A percentile compares a stretch with the other conserved stretches of the same genome.
These are phyloP conservation scores for Populus hybrid DNA, from an alignment of 441 rosid genomes.

Conservation along the genomic window DNA sequence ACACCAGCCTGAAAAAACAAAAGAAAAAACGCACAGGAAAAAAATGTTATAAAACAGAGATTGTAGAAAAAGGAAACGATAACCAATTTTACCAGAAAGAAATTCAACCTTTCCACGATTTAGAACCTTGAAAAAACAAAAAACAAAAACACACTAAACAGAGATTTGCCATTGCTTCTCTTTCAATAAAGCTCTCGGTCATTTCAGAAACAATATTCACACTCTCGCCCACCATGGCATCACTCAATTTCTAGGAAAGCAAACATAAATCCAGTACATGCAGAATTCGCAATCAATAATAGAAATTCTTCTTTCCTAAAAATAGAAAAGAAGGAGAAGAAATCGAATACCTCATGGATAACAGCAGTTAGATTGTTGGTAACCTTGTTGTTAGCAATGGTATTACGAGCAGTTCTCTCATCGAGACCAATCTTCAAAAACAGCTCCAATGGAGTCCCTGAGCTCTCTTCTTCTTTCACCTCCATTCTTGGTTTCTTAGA, in stretches of 20 bases:
- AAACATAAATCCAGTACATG: neutral
- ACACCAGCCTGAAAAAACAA: conserved; percentile 65
- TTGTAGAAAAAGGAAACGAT: neutral
- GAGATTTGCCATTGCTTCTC: neutral
- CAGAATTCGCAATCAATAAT: neutral
- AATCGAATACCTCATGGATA: conserved; percentile 61
- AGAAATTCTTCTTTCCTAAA: neutral
- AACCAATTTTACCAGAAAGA: neutral
- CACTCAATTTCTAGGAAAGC: neutral
- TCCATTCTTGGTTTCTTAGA: conserved; percentile 25
- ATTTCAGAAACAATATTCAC: neutral
- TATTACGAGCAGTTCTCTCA: conserved; percentile 70
- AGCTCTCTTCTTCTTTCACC: conserved; percentile 42
- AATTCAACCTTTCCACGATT: neutral
- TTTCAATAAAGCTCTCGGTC: neutral
- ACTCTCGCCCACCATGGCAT: neutral
- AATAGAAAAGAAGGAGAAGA: neutral
- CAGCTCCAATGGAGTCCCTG: conserved; percentile 36
- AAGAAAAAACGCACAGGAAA: neutral
- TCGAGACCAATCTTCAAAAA: conserved; percentile 86
- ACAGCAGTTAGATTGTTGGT: conserved; percentile 75
- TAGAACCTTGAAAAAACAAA: neutral
- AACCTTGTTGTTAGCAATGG: conserved; percentile 76
- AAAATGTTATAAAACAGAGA: neutral
- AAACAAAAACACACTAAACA: neutral